Base-by-base conservation (phyloP, 2,329 filamentous ascomycete species). In the Arthrinium phaeospermum region DNA sequence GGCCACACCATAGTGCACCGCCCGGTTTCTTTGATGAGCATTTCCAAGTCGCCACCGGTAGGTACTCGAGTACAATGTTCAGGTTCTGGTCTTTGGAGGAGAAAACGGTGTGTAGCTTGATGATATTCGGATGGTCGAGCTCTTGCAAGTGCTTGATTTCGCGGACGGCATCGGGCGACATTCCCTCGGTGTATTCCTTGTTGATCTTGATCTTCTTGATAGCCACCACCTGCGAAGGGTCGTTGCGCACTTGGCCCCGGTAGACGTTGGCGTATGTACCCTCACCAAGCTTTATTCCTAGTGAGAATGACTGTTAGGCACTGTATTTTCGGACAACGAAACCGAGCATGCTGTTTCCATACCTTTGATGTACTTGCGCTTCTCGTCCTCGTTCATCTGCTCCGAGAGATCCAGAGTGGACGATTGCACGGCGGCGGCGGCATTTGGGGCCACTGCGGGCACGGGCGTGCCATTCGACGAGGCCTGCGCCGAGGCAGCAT, bases 251-350 rank as follows among this genome's bases (percentile, higher is more conserved):
- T 82, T 96, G 93, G 70, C 95, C 96, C 70, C 95, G 91, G 86
- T 95, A 98, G 79, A 99, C 96, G 79, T 97, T 92, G 81, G 96
- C 96, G 82, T 99, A 99, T 75, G 96, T 98, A 85, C 96, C 96
- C 83, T 97, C 94, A 82, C 96, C 96, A 73, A 99, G 90, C 80
- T 96, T 96, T 81, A 93, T 95, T 79, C 94, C 94, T 94, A 76
- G 68, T 24, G 4, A 41, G 19, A 41, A n/a, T n/a, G 70, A 67
- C n/a, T 24, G 7, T 22, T 13, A 4, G 19, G 49, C 13, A 71
- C 67, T 69, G 14, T 3, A 46, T 45, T 34, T 67, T 57, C 53
- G 30, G 41, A 22, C 7, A 22, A 45, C 37, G 45, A 46, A 46
- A 61, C 8, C 4, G 30, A 13, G 8, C 10, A 13, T 51, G n/a